Conservation (phyloP, 2,329 filamentous ascomycete species). For the Curvularia lunata region DNA sequence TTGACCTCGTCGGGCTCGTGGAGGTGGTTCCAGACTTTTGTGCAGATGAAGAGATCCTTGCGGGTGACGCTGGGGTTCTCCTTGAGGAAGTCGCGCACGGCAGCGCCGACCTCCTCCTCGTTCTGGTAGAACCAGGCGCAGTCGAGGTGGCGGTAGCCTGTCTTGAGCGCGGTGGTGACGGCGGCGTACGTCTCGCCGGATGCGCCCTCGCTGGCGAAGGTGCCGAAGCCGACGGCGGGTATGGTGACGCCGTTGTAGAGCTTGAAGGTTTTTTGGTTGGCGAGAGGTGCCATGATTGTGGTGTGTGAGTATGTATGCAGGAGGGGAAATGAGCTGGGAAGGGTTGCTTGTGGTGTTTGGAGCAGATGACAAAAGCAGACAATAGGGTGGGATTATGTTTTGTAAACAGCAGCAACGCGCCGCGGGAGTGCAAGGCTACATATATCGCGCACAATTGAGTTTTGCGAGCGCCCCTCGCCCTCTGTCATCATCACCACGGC, state of each 20-base stretch:
- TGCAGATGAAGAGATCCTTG: conserved; percentile 72
- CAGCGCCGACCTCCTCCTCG: conserved; percentile 72
- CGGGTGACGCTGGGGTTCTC: conserved; percentile 62
- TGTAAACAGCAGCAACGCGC: conserved; percentile 5
- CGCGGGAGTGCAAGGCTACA: conserved; percentile 9
- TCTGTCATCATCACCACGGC: conserved; percentile 19
- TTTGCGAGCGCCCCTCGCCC: not conserved
- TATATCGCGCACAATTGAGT: conserved; percentile 8
- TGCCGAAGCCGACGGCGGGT: conserved; percentile 74
- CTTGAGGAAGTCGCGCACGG: conserved; percentile 65
- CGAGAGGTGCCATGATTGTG: conserved; percentile 36
- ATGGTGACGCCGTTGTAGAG: conserved; percentile 67
- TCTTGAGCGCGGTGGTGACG: conserved; percentile 63
- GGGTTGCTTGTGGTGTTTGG: not conserved
- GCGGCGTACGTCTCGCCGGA: conserved; percentile 61
- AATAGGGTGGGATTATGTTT: not conserved
- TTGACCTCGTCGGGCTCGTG: conserved; percentile 66
- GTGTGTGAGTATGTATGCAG: not conserved
- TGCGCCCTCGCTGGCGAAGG: conserved; percentile 74
- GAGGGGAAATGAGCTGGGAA: not conserved
- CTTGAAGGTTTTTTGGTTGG: conserved; percentile 55
- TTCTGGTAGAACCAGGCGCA: conserved; percentile 76
- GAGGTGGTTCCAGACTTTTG: conserved; percentile 68
- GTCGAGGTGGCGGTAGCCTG: conserved; percentile 70
- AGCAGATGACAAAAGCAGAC: not conserved